Percentiles rank a stretch among this genome's conserved stretches.
These are phyloP conservation scores for Monilinia fructicola DNA, from an alignment of 2,329 filamentous ascomycete species.

Conservation along the genomic window DNA sequence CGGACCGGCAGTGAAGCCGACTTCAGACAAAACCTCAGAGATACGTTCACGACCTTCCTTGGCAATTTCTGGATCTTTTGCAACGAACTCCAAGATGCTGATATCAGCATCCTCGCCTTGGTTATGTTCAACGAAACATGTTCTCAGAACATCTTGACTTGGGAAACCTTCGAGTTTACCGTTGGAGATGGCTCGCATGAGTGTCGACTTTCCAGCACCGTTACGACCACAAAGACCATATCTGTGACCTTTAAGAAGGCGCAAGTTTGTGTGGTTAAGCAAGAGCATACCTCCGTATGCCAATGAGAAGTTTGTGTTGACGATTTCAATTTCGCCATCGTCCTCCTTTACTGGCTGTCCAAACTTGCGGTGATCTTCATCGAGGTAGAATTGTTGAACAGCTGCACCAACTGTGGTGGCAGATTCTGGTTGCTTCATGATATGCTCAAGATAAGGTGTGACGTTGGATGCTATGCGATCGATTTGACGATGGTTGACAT, in stretches of 20 bases:
- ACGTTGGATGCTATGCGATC: conserved; percentile 68
- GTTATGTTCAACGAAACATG: conserved; percentile 98
- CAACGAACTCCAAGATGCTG: conserved; percentile 89
- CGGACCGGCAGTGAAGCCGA: conserved; percentile 89
- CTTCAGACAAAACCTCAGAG: conserved; percentile 78
- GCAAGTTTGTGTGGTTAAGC: conserved; percentile 91
- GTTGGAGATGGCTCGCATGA: conserved; percentile 94
- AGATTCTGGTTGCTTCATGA: conserved; percentile 63
- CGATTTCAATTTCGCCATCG: conserved; percentile 90
- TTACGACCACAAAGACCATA: conserved; percentile 97
- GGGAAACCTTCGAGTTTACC: conserved; percentile 98
- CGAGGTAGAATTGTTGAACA: conserved; percentile 75
- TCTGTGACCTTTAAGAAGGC: conserved; percentile 91
- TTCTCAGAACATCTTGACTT: conserved; percentile 84
- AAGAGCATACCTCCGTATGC: conserved; percentile 98
- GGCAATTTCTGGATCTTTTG: conserved; percentile 83
- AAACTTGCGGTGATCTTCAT: conserved; percentile 84
- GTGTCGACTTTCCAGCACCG: conserved; percentile 96
- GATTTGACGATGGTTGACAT: conserved; percentile 79
- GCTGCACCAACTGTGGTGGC: conserved; percentile 65
- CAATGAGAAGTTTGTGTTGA: conserved; percentile 96
- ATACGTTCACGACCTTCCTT: conserved; percentile 79
- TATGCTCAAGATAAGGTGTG: conserved; percentile 70
- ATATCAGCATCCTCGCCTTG: conserved; percentile 97
- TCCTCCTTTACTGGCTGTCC: conserved; percentile 84